phyloP scores from a whole-genome alignment of 306 rosid species.

The Dalbergia cochinchinensis region DNA sequence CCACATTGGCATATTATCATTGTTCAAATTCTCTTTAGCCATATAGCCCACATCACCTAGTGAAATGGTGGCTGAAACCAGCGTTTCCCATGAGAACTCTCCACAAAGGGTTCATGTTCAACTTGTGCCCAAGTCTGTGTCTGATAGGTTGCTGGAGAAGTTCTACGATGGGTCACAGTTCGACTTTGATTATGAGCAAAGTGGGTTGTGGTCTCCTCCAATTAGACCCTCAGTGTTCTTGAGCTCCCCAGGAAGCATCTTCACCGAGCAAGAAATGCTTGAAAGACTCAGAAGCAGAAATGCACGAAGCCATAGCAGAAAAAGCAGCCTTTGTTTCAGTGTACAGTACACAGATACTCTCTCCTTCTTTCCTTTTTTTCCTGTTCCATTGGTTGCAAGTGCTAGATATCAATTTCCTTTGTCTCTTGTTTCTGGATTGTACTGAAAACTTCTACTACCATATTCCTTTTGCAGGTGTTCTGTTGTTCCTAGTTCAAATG shows the following conservation, averaged over 20 bases:
- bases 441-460: background rate
- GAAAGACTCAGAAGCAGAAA: slow-evolving; percentile 53
- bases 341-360: slow-evolving; percentile 33
- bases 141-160: slow-evolving; percentile 69
- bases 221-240: slow-evolving; percentile 67
- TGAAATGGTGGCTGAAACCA: slow-evolving; percentile 46
- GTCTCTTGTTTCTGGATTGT: background rate
- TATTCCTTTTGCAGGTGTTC: slow-evolving; percentile 51
- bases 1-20: slow-evolving; percentile 28
- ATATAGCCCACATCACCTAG: slow-evolving; percentile 23
- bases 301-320: slow-evolving; percentile 43
- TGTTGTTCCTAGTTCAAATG: slow-evolving; percentile 53
- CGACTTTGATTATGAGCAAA: slow-evolving; percentile 76
- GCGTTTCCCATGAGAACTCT: slow-evolving; percentile 31
- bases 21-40: slow-evolving; percentile 12
- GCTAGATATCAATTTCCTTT: slow-evolving; percentile 6
- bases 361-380: background rate
- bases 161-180: slow-evolving; percentile 70
- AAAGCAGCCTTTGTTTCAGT: slow-evolving; percentile 46
- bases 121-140: slow-evolving; percentile 61
- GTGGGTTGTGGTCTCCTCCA: slow-evolving; percentile 94
- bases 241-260: slow-evolving; percentile 67
- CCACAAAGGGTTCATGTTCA: slow-evolving; percentile 61
- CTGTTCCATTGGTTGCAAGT: slow-evolving; percentile 46
- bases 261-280: slow-evolving; percentile 64